Conservation (phyloP, 768 basidiomycete genomes). For the Phylloporus arenicola region DNA sequence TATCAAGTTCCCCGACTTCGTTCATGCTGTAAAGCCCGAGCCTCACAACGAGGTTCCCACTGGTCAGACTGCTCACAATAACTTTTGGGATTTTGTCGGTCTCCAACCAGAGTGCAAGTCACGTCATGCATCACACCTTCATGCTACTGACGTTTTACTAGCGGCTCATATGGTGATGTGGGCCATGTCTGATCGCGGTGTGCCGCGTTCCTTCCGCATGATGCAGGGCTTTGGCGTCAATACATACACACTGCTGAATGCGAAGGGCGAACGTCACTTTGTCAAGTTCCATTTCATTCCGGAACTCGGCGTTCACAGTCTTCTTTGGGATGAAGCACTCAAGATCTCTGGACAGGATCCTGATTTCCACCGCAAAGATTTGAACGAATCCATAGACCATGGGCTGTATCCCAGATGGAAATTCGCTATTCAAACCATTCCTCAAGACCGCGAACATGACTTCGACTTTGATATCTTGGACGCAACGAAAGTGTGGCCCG, state of each 20-base stretch:
- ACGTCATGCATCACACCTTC: not conserved
- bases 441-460: constrained; percentile 66
- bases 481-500: constrained; percentile 82
- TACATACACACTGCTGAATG: constrained; percentile 72
- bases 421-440: constrained; percentile 60
- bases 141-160: constrained; percentile 22
- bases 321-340: constrained; percentile 87
- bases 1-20: constrained; percentile 80
- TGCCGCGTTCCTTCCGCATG: constrained; percentile 83
- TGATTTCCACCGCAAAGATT: constrained; percentile 85
- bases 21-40: constrained; percentile 84
- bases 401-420: constrained; percentile 75
- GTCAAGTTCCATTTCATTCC: constrained; percentile 88
- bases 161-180: constrained; percentile 78
- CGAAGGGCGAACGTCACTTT: constrained; percentile 61
- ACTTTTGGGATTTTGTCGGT: constrained; percentile 82
- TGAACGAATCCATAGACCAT: constrained; percentile 74
- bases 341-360: constrained; percentile 83
- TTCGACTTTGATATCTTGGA: constrained; percentile 89
- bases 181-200: constrained; percentile 78
- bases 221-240: constrained; percentile 91
- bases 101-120: constrained; percentile 58
- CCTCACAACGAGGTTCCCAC: constrained; percentile 77
- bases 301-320: constrained; percentile 75
- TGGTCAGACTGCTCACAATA: constrained; percentile 71